Evolutionary conservation across 768 basidiomycete genomes (phyloP).

Genomic region (Rhodotorula diobovata): DNA sequence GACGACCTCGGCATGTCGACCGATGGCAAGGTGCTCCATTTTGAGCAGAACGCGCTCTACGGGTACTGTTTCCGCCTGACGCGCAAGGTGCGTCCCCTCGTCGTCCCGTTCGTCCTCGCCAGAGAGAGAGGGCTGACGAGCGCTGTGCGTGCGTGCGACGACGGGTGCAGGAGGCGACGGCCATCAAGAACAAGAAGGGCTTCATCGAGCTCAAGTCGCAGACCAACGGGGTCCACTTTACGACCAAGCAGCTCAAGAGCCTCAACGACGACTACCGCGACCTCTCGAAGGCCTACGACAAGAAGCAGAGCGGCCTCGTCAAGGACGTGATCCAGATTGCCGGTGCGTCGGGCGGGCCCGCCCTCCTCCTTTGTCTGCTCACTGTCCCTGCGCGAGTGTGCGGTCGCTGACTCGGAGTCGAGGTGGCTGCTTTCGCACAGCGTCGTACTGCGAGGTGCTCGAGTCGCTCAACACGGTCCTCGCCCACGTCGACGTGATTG

Average conservation of each 20-base stretch:
- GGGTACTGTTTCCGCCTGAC: slow-evolving; percentile 91
- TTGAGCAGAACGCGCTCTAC: slow-evolving; percentile 82
- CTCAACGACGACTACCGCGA: slow-evolving; percentile 69
- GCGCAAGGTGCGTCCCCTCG: slow-evolving; percentile 67
- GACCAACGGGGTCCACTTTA: slow-evolving; percentile 85
- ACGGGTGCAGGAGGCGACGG: slow-evolving; percentile 74
- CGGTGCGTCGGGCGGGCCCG: no score
- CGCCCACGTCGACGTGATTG: slow-evolving; percentile 84
- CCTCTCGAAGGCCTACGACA: slow-evolving; percentile 63
- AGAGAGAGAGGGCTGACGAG: no score
- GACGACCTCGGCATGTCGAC: slow-evolving; percentile 71
- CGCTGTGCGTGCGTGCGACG: no score
- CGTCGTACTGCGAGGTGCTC: slow-evolving; percentile 83
- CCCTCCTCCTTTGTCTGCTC: no score
- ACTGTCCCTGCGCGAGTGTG: no score
- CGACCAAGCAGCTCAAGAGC: slow-evolving; percentile 67
- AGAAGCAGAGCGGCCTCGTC: slow-evolving; percentile 73
- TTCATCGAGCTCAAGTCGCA: slow-evolving; percentile 70
- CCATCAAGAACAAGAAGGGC: slow-evolving; percentile 58
- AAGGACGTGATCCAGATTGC: slow-evolving; percentile 91
- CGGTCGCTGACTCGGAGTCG: not conserved
- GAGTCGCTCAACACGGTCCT: slow-evolving; percentile 76
- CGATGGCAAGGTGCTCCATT: slow-evolving; percentile 82
- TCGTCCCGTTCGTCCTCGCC: not conserved
- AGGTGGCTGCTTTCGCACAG: slow-evolving; percentile 50